Evolutionary conservation across 345 rosid species (phyloP), one percentile per base, ranked within the genome.

Genomic region (Schrenkiella parvula): DNA sequence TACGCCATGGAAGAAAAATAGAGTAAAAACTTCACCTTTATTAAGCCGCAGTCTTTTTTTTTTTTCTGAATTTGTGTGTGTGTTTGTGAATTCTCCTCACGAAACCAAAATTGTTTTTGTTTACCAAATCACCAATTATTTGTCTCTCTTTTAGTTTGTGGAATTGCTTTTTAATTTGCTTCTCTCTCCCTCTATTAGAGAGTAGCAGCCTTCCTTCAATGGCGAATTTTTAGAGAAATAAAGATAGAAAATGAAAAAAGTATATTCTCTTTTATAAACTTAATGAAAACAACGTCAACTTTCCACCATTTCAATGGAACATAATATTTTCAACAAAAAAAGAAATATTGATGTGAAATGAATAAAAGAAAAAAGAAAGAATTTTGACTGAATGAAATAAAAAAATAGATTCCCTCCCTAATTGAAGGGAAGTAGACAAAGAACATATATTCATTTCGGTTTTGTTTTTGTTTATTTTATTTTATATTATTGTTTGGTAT

Each of bases 81-180:
- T 23, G 56, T 52, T 18, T 23, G 28, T 19, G 37, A 43, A 69
- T 19, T 47, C 10, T 44, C 29, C 29, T 14, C 14, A 47, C 8
- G 10, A 73, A 65, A 46, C 52, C 43, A 73, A 73, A 57, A 23
- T 22, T 18, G 38, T 12, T 21, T 44, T 56, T 55, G 31, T 18
- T 50, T 21, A 63, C 62, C 68, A 58, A 48, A 64, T 14, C 38
- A 28, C 41, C 61, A 56, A 56, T 37, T 41, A 19, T 15, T 32
- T 57, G 46, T 17, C 10, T 42, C 19, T 28, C 15, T 50, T 35
- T 57, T 13, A 17, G 68, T 59, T 50, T 51, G 68, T 67, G 74
- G 74, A 61, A 42, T 68, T 67, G 79, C 74, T 75, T 75, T 75
- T 42, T 13, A 2, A 57, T 35, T 48, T 37, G 21, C 32, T 69